Evolutionary conservation across 2,329 filamentous ascomycete genomes (phyloP).

Genomic region (Cladosporium oxysporum): DNA sequence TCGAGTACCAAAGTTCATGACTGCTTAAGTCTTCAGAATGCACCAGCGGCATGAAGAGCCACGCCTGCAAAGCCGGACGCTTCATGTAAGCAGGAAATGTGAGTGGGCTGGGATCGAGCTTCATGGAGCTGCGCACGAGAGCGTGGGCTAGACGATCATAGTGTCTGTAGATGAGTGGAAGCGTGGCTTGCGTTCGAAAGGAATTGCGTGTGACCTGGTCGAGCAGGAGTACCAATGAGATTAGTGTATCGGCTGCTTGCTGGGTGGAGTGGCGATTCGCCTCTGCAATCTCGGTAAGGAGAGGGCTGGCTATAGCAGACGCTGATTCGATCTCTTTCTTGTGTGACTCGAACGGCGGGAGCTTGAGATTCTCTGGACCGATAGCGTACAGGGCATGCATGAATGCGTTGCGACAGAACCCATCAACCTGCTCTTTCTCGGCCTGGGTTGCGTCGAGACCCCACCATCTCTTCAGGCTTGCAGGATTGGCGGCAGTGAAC

Average conservation of each 20-base stretch:
- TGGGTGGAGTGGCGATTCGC: conserved; percentile 30
- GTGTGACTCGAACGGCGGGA: conserved; percentile 33
- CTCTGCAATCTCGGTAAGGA: conserved; percentile 38
- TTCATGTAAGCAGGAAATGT: conserved; percentile 18
- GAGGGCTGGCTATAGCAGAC: conserved; percentile 37
- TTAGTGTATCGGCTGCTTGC: conserved; percentile 37
- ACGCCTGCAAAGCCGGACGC: conserved; percentile 46
- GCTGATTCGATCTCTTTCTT: conserved; percentile 30
- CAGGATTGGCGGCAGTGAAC: conserved; percentile 29
- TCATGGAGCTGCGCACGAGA: conserved; percentile 40
- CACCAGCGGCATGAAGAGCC: conserved; percentile 63
- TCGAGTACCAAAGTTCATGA: conserved; percentile 45
- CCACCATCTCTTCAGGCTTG: conserved; percentile 42
- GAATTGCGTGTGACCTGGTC: conserved; percentile 66
- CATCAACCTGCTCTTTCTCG: conserved; percentile 42
- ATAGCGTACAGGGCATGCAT: conserved; percentile 41
- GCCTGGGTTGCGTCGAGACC: conserved; percentile 32
- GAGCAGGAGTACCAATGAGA: conserved; percentile 59
- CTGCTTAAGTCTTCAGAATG: conserved; percentile 56
- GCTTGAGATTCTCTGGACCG: conserved; percentile 36
- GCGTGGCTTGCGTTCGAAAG: conserved; percentile 51
- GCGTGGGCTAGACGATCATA: conserved; percentile 56
- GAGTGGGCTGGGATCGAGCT: conserved; percentile 19
- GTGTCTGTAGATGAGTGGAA: conserved; percentile 53
- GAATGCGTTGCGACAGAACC: conserved; percentile 38